Evolutionary conservation across 805 yeast genomes (phyloP).

Genomic region (Lipomyces kockii): DNA sequence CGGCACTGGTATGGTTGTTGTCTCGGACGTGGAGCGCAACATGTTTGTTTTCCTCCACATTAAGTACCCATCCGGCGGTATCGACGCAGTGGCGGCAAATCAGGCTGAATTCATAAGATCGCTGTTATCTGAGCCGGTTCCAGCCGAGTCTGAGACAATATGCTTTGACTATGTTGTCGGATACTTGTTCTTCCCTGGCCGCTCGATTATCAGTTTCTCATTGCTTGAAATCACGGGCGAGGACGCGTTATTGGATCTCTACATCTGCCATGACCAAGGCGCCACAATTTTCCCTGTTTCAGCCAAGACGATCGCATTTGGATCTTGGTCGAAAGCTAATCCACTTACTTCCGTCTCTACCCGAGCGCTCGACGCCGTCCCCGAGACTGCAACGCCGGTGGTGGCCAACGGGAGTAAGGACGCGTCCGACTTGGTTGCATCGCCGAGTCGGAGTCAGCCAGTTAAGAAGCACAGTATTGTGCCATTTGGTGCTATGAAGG

Average conservation of each 20-base stretch:
- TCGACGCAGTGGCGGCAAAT: neutral
- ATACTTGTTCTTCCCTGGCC: constrained; percentile 15
- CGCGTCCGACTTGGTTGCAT: neutral
- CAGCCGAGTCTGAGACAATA: neutral
- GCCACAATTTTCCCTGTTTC: constrained; percentile 31
- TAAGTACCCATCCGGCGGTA: constrained; percentile 14
- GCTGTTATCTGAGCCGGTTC: neutral
- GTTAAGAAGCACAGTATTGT: constrained; percentile 27
- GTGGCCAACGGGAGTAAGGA: neutral
- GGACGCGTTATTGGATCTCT: constrained; percentile 29
- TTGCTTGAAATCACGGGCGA: constrained; percentile 21
- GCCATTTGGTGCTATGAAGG: constrained; percentile 28
- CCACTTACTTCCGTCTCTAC: constrained; percentile 6
- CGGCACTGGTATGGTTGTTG: constrained; percentile 24
- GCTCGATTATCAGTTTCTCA: constrained; percentile 20
- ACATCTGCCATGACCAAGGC: constrained; percentile 26
- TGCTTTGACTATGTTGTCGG: constrained; percentile 25
- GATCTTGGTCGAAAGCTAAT: constrained; percentile 19
- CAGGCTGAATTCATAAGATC: constrained; percentile 26
- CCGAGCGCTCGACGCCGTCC: neutral
- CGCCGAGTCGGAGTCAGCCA: constrained; percentile 11
- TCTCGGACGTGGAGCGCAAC: constrained; percentile 30
- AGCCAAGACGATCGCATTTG: constrained; percentile 18
- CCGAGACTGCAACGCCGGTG: neutral
- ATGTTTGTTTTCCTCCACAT: constrained; percentile 27